Percentiles rank a stretch among this genome's conserved stretches.
These are phyloP conservation scores for Lathyrus oleraceus DNA, from an alignment of 306 rosid genomes.

Conservation along the genomic window DNA sequence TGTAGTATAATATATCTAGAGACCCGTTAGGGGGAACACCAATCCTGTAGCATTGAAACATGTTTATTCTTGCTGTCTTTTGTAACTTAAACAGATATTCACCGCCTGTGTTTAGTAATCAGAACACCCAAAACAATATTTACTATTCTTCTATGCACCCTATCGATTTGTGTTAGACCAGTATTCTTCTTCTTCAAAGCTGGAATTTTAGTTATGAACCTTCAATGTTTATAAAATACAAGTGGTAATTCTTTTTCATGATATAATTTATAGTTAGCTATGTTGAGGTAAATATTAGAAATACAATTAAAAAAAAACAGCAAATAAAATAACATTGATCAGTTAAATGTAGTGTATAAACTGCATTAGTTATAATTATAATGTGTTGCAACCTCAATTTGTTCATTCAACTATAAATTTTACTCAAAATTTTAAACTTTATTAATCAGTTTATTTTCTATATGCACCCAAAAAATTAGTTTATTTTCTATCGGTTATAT, in stretches of 20 bases:
- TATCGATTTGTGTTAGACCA: not conserved
- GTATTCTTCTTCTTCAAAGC: not conserved
- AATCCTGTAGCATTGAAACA: not conserved
- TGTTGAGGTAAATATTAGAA: not conserved
- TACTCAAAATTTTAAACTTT: too few species aligned
- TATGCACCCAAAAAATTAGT: too few species aligned
- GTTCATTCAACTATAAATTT: not conserved
- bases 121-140: not conserved
- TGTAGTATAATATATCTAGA: constrained; percentile 11
- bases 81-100: not conserved
- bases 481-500: too few species aligned
- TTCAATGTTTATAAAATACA: not conserved
- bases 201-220: not conserved
- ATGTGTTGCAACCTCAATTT: not conserved
- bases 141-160: not conserved
- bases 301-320: not conserved
- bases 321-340: not conserved
- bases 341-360: not conserved
- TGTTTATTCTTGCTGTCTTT: not conserved
- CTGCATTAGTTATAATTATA: not conserved
- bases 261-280: not conserved
- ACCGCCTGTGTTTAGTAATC: not conserved
- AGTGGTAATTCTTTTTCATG: not conserved
- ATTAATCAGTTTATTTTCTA: too few species aligned
- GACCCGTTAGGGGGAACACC: not conserved